Base-by-base conservation (phyloP, 805 yeast species). In the Lipomyces mesembrius region DNA sequence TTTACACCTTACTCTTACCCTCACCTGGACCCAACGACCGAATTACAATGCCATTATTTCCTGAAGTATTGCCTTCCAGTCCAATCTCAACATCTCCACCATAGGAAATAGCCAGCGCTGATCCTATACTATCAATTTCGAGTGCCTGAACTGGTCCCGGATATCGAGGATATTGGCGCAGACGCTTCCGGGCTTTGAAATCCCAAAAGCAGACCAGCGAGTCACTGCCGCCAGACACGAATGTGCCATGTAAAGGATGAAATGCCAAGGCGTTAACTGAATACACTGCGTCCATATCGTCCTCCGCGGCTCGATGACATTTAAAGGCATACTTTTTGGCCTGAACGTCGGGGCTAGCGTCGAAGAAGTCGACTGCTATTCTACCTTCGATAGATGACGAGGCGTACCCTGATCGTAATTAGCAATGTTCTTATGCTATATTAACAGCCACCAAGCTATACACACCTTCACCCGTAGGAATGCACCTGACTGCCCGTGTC, bases 361-460 rank as follows among this genome's bases (percentile, higher is more conserved):
- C 85, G 62, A 88, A 84, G 72, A 82, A 87, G 68, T 91, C 94
- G 34, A 91, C 84, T 0, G 92, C 87, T 0, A 89, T 92, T 35
- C 96, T 80, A 0, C 97, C 97, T 73, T 91, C 96, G n/a, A 91
- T 81, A 0, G 94, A 87, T 34, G 91, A 81, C 39, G 87, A 82
- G 0, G 88, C 91, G 75, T 59, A 71, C 2, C 72, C 72, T 22
- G 32, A n/a, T 43, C 20, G 20, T 17, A 43, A 43, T 43, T 43
- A 43, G 49, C n/a, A 37, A 6, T 20, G 29, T n/a, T 17, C n/a
- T 39, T 46, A 14, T 25, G 52, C n/a, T 20, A n/a, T 34, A 5
- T 32, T 3, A 11, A 12, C 25, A n/a, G 8, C 9, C 11, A 25
- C 17, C 8, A n/a, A 22, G 53, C 8, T 34, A 20, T 6, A 84